A percentile compares a stretch with the other conserved stretches of the same genome.
These are phyloP conservation scores for Epithemia pelagica DNA, from an alignment of 108 stramenopile species.

Conservation along the genomic window DNA sequence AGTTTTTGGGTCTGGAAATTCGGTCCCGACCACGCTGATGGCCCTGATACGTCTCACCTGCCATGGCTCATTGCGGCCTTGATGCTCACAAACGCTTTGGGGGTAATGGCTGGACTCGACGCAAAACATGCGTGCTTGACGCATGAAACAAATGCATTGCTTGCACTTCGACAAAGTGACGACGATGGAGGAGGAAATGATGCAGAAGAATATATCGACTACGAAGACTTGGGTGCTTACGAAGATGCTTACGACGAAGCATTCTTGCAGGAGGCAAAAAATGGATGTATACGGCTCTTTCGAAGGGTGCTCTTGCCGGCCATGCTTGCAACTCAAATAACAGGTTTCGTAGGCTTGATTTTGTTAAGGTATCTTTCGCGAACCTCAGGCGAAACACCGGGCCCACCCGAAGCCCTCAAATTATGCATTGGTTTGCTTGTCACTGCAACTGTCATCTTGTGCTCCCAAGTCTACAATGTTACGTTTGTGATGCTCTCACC, in stretches of 20 bases:
- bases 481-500: conserved; percentile 11
- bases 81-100: conserved; percentile 26
- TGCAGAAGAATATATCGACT: conserved; percentile 7
- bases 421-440: background rate
- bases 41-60: conserved; percentile 7
- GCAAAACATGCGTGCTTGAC: conserved; percentile 26
- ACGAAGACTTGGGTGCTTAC: background rate
- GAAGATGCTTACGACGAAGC: background rate
- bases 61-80: conserved; percentile 18
- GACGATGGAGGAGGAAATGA: conserved; percentile 12
- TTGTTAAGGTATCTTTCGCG: background rate
- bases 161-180: conserved; percentile 15
- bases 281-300: background rate
- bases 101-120: conserved; percentile 28
- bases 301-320: conserved; percentile 1
- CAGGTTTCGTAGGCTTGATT: background rate
- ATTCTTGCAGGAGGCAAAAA: background rate
- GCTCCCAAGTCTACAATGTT: conserved; percentile 7
- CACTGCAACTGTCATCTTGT: background rate
- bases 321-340: conserved; percentile 4
- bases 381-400: background rate
- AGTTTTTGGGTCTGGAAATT: background rate
- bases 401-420: background rate
- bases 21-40: background rate
- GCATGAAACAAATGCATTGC: conserved; percentile 24